Evolutionary conservation across 2,329 filamentous ascomycete genomes (phyloP), one percentile per base, ranked within the genome.

Genomic region (Tolypocladium sp.): DNA sequence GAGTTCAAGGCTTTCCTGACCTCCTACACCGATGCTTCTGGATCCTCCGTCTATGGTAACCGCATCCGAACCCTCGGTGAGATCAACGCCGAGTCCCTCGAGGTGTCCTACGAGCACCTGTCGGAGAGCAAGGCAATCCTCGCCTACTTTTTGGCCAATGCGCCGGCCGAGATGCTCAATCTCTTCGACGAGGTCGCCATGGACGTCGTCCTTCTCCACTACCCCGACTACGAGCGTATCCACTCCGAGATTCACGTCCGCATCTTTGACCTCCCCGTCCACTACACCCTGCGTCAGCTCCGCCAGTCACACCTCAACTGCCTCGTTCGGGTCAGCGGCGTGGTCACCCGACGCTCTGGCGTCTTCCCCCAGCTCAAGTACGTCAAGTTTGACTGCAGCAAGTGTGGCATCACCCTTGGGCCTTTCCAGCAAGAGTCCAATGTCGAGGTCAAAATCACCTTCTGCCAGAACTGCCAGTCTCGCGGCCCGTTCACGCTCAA

Each of bases 321-420:
- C 68, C 81, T 99, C 51, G 90, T 99, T 44, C 88, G 93, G 57
- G 94, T 99, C 58, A 92, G 89, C 66, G 94, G 94, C 65, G 94
- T 99, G 5, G 94, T 99, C 35, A 99, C 94, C 40, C 87, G 94
- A 63, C 86, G 94, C 65, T 95, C 88, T 33, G 94, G 94, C 59
- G 95, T 99, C 55, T 99, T 99, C 73, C 94, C 94, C 3, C 94
- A 99, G 76, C 80, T 99, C 62, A 97, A 97, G 74, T 97, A 97
- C 73, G 91, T 99, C 77, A 96, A 97, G 76, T 97, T 99, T 70
- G 91, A 97, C 76, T 99, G 94, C 76, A 86, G 81, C 60, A 99
- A 97, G 76, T 99, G 94, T 69, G 90, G 91, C 62, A 84, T 90
- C 53, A 96, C 92, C 0, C 83, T 99, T 3, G 94, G 94, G 1